Base-by-base conservation (phyloP, 495 filamentous ascomycete species). In the Astrothelium subdiscretum region DNA sequence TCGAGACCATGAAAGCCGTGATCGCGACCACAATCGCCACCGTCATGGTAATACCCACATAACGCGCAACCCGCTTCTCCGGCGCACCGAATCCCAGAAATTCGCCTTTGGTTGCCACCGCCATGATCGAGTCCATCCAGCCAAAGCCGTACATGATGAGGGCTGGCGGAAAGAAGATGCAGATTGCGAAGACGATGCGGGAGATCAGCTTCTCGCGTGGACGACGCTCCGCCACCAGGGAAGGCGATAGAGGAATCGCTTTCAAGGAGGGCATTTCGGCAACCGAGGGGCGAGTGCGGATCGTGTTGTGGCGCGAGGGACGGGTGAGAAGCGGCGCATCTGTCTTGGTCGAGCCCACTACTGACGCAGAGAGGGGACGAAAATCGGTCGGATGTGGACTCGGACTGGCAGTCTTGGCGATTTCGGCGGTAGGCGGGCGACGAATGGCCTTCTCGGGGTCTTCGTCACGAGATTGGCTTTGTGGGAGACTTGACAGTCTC, bases 71-170 rank as follows among this genome's bases (percentile, higher is more conserved):
- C 26, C n/a, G 20, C 63, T 72, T 72, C 22, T 70, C 64, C 2
- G 20, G 43, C n/a, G 51, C 60, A 1, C 58, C 61, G 31, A 70
- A 67, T 26, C 43, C 27, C 3, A 20, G 31, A 32, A 62, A 43
- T 42, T 66, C 61, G 8, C 65, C 68, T 2, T 52, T 63, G 10
- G 67, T 67, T 42, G 42, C 58, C 60, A 58, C 68, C 10, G n/a
- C 6, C n/a, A 71, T 66, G n/a, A 71, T 20, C 13, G 40, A 1
- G 66, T 72, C 68, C 27, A 71, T 44, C 1, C n/a, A 32, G 32
- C 70, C 70, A 43, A 59, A 32, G 13, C 54, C 43, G 31, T 68
- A 72, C 20, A 72, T 59, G 13, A 69, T 15, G 6, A 72, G 66
- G 22, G 65, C 27, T 0, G 69, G 69, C 22, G 67, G 67, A 35